A percentile compares a stretch with the other conserved stretches of the same genome.
Conservation (phyloP, 2,329 filamentous ascomycete species). For the Fusarium miscanthi region DNA sequence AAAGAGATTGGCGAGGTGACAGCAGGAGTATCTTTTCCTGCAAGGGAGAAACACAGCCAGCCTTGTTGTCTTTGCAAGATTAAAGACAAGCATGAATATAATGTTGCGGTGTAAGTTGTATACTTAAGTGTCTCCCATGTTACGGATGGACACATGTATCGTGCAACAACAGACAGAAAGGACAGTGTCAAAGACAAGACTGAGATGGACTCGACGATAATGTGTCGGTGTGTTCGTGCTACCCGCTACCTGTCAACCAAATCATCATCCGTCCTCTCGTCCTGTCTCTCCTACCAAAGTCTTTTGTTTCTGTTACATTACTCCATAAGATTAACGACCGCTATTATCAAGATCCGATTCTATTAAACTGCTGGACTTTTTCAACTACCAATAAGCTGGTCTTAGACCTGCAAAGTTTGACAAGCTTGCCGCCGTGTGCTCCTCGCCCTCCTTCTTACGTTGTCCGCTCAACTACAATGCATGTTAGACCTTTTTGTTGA, state of each 20-base stretch:
- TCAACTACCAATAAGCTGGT: slow-evolving; percentile 67
- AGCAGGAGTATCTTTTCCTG: slow-evolving; percentile 6
- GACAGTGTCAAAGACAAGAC: slow-evolving; percentile 5
- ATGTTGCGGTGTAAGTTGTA: slow-evolving; percentile 11
- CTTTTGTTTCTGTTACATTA: slow-evolving; percentile 32
- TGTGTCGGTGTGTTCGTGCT: slow-evolving; percentile 33
- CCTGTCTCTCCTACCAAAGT: slow-evolving; percentile 9
- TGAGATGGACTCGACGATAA: slow-evolving; percentile 17
- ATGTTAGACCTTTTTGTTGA: slow-evolving; percentile 17
- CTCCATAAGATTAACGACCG: slow-evolving; percentile 19
- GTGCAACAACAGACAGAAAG: neutral
- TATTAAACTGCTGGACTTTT: slow-evolving; percentile 25
- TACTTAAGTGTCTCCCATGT: neutral
- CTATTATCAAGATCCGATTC: slow-evolving; percentile 25
- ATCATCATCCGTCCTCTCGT: slow-evolving; percentile 2
- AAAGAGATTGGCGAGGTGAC: neutral
- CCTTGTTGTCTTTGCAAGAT: neutral
- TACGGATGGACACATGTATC: slow-evolving; percentile 9
- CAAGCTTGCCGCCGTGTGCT: slow-evolving; percentile 56
- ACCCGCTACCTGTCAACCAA: slow-evolving; percentile 38
- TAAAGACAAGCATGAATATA: neutral
- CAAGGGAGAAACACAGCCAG: slow-evolving; percentile 9
- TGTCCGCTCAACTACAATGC: slow-evolving; percentile 71
- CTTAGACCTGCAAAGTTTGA: slow-evolving; percentile 69
- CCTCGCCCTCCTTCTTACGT: slow-evolving; percentile 74